Base-by-base conservation (phyloP, 176 grass and related monocot species). In the Phyllostachys edulis region DNA sequence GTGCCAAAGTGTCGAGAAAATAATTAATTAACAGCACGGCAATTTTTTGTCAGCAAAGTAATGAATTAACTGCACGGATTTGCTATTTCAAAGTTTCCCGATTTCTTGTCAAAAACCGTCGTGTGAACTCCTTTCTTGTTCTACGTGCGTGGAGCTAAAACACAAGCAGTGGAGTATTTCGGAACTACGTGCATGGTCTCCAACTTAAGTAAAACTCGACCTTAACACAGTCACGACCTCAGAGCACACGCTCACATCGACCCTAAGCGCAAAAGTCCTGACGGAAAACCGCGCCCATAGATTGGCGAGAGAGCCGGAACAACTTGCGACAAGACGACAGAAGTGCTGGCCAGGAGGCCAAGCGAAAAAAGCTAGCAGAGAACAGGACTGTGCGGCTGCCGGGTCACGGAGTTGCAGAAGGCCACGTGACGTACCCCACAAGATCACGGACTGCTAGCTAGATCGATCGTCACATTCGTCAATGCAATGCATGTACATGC, bases 341-440 rank as follows among this genome's bases (percentile, higher is more conserved):
- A 7, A 20, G 49, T 14, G 83, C 10, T 34, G 80, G 44, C 42
- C 7, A 63, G 26, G 9, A 63, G 26, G 9, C 15, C 4, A 50
- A 34, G 38, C 15, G 40, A 18, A 84, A 62, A 37, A 18, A 61
- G 64, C 10, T 6, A 13, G 24, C 42, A 36, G 27, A 20, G 11
- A 34, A 41, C 36, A 82, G 50, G 67, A 49, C 27, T 2, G 6
- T 9, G 73, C 16, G 50, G 62, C 61, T 80, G 64, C 68, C 32
- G 74, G 66, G 86, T 92, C 91, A 90, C 90, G 90, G 90, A 89
- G 82, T 44, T 18, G 84, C 84, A 77, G 62, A 67, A 78, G 46
- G 68, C 61, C 90, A 79, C 39, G 65, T 27, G 41, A 79, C 39
- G 65, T 27, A 50, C 56, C 45, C 34, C 54, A 17, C 77, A 45